phyloP scores from a whole-genome alignment of 805 yeast genomes.

The Candida namnaoensis region DNA sequence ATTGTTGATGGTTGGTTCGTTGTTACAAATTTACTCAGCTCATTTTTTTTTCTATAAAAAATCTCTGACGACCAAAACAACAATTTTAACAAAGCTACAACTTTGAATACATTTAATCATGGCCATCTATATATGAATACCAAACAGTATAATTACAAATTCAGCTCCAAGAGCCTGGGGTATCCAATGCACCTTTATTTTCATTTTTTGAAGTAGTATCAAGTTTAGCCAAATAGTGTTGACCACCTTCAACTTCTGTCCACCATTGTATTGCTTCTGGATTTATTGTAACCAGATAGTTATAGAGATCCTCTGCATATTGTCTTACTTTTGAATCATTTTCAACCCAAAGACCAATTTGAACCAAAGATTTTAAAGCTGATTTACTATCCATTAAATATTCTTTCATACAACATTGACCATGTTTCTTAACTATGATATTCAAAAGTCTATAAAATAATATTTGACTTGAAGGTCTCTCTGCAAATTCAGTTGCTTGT shows the following conservation, averaged over 20 bases:
- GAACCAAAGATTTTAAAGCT: constrained; percentile 22
- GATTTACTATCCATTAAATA: constrained; percentile 17
- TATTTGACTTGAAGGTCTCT: constrained; percentile 8
- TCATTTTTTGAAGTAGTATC: neutral
- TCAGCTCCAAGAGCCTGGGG: neutral
- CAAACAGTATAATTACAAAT: no score
- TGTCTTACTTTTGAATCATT: constrained; percentile 16
- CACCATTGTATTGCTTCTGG: constrained; percentile 12
- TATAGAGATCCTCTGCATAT: constrained; percentile 18
- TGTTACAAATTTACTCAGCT: no score
- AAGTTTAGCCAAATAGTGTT: constrained; percentile 1
- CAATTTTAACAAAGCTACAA: no score
- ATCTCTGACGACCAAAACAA: no score
- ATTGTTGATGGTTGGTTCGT: no score
- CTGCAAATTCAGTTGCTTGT: constrained; percentile 23
- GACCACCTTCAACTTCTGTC: constrained; percentile 15
- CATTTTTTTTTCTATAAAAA: no score
- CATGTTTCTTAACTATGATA: constrained; percentile 19
- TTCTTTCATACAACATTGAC: constrained; percentile 26
- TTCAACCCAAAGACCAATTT: constrained; percentile 25
- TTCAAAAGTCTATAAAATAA: constrained; percentile 18
- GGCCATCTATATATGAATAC: no score
- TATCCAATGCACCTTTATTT: neutral
- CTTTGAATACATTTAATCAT: no score
- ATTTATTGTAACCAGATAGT: constrained; percentile 7